Conservation (phyloP, 371 early-diverging fungal species). For the Quaeritorhiza haematococci region DNA sequence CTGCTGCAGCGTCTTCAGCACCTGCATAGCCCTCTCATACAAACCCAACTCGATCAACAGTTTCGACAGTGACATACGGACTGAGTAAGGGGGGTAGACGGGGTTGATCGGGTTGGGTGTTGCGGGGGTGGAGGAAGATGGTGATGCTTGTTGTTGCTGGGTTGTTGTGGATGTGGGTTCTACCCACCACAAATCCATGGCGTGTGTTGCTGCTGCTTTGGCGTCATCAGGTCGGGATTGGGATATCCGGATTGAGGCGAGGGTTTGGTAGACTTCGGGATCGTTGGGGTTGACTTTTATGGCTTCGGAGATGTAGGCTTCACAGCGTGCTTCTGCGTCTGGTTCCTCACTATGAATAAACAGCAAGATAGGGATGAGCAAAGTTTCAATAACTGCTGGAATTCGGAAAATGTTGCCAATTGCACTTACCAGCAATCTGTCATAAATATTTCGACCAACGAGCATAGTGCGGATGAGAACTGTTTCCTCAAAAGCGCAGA, state of each 20-base stretch:
- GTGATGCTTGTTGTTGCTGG: conserved; percentile 43
- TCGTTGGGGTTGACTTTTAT: conserved; percentile 61
- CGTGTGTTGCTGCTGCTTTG: conserved; percentile 53
- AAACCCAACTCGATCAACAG: conserved; percentile 75
- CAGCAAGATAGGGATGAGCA: not conserved
- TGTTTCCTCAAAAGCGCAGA: too few relatives aligned
- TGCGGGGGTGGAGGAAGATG: conserved; percentile 42
- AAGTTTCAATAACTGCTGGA: not conserved
- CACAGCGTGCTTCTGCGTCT: conserved; percentile 83
- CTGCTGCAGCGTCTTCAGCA: conserved; percentile 72
- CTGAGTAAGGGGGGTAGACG: conserved; percentile 64
- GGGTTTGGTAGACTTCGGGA: conserved; percentile 81
- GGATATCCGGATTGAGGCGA: conserved; percentile 86
- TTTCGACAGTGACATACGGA: conserved; percentile 61
- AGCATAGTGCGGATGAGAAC: conserved; percentile 78
- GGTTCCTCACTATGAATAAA: conserved; percentile 68
- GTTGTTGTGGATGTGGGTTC: too few relatives aligned
- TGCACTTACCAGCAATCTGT: conserved; percentile 86
- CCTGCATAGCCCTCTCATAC: conserved; percentile 71
- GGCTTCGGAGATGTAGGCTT: conserved; percentile 65
- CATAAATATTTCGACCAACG: conserved; percentile 93
- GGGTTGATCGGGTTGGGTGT: conserved; percentile 30
- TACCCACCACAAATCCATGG: conserved; percentile 69
- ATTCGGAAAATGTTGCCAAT: not conserved
- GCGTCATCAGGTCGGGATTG: conserved; percentile 83